These are phyloP conservation scores for Ophiocytium majus DNA, from an alignment of 352 stramenopile genomes.

Conservation along the genomic window DNA sequence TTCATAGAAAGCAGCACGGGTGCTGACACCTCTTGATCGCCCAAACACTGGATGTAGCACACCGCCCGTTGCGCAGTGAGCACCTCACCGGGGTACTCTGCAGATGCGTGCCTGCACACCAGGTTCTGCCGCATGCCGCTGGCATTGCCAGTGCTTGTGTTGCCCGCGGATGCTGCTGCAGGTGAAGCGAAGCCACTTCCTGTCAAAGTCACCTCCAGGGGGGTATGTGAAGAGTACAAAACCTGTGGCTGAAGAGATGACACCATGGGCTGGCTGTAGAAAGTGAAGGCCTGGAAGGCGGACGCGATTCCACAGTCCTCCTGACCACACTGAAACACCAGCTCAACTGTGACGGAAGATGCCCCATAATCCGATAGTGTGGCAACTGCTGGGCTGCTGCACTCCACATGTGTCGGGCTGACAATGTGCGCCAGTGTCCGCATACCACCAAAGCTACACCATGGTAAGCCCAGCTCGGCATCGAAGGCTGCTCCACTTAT, in stretches of 20 bases:
- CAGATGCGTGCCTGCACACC: neutral
- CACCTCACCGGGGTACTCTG: neutral
- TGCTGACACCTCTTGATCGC: no score
- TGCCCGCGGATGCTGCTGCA: no score
- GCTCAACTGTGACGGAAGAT: neutral
- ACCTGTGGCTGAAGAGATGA: neutral
- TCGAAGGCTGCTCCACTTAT: neutral
- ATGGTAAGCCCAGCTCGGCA: neutral
- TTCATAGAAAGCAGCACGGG: neutral
- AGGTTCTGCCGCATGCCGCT: neutral
- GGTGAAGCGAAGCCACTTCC: neutral
- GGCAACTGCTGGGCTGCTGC: neutral
- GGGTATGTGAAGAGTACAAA: neutral
- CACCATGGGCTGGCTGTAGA: neutral
- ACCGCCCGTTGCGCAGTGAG: neutral
- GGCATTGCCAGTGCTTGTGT: no score
- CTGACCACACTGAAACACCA: neutral
- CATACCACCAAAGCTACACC: constrained; percentile 6
- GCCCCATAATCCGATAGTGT: neutral
- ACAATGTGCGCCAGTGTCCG: neutral
- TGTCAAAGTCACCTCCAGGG: neutral
- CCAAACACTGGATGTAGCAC: neutral
- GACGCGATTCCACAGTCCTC: neutral
- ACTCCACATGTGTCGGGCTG: neutral
- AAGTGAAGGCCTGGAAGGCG: neutral